phyloP scores from a whole-genome alignment of 2,329 filamentous ascomycete species.

The Sarocladium strictum region DNA sequence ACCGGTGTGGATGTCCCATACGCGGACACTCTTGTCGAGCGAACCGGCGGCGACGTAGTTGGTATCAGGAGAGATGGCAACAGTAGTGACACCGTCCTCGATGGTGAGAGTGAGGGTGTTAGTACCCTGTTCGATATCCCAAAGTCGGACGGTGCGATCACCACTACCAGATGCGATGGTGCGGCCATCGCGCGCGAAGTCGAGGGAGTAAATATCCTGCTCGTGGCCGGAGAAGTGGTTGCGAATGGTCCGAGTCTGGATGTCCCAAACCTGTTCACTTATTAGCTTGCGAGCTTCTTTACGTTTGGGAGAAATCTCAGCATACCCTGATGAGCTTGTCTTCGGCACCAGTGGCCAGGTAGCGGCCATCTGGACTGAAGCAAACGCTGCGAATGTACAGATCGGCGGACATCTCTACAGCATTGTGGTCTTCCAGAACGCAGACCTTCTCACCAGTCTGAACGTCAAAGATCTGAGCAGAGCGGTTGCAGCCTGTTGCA shows the following conservation, averaged over 20 bases:
- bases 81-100: conserved; percentile 94
- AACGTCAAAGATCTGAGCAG: conserved; percentile 99
- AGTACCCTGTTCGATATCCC: conserved; percentile 84
- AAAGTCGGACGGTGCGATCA: conserved; percentile 88
- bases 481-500: conserved; percentile 93
- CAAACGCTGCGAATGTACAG: conserved; percentile 97
- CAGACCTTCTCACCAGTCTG: conserved; percentile 80
- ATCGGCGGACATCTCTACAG: conserved; percentile 70
- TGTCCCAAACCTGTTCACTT: conserved; percentile 79
- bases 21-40: conserved; percentile 93
- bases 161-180: conserved; percentile 95
- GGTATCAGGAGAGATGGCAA: conserved; percentile 93
- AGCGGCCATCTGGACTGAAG: conserved; percentile 94
- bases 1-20: conserved; percentile 87
- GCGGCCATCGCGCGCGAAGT: conserved; percentile 88
- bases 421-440: conserved; percentile 80
- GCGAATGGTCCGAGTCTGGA: conserved; percentile 73
- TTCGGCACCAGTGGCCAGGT: conserved; percentile 91
- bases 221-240: conserved; percentile 96
- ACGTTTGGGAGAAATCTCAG: conserved; percentile 12
- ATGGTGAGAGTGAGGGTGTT: conserved; percentile 84
- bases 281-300: neutral
- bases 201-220: conserved; percentile 95
- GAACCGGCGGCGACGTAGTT: conserved; percentile 92
- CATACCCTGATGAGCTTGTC: conserved; percentile 93